phyloP scores from a whole-genome alignment of 2,329 filamentous ascomycete species.

The Calonectria honghensis region DNA sequence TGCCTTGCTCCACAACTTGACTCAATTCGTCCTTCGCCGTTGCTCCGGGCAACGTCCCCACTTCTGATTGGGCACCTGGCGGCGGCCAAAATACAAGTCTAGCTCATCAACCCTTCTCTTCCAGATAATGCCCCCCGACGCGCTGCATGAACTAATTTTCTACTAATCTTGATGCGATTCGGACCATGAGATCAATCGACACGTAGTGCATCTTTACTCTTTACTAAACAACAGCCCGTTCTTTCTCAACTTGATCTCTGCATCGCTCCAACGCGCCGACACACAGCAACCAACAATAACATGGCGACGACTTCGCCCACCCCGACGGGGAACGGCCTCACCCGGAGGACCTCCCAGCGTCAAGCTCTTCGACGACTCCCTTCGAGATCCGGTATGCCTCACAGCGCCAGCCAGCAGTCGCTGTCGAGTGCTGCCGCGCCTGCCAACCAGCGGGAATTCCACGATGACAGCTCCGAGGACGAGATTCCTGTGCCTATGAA shows the following conservation, averaged over 20 bases:
- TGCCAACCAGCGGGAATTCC: constrained; percentile 68
- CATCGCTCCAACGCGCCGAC: constrained; percentile 46
- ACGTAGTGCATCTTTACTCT: constrained; percentile 63
- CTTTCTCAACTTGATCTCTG: constrained; percentile 42
- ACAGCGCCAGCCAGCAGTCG: constrained; percentile 67
- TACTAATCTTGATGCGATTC: constrained; percentile 57
- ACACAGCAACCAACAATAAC: constrained; percentile 47
- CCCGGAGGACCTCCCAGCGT: constrained; percentile 73
- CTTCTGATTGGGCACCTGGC: constrained; percentile 56
- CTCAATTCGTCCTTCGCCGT: constrained; percentile 43
- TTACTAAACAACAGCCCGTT: constrained; percentile 46
- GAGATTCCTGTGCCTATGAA: constrained; percentile 95
- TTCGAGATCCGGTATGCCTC: constrained; percentile 66
- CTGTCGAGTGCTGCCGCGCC: constrained; percentile 55
- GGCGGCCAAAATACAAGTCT: constrained; percentile 56
- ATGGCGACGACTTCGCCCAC: constrained; percentile 76
- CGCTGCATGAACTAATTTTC: constrained; percentile 62
- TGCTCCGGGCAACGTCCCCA: constrained; percentile 57
- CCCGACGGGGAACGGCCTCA: constrained; percentile 70
- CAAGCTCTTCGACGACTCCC: constrained; percentile 72
- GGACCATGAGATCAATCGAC: constrained; percentile 63
- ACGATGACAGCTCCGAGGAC: constrained; percentile 93
- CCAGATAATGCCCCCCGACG: constrained; percentile 53
- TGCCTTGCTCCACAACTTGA: neutral
- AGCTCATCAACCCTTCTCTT: constrained; percentile 48